Conservation (phyloP, 106 monocot species). For the Dendrobium catenatum region DNA sequence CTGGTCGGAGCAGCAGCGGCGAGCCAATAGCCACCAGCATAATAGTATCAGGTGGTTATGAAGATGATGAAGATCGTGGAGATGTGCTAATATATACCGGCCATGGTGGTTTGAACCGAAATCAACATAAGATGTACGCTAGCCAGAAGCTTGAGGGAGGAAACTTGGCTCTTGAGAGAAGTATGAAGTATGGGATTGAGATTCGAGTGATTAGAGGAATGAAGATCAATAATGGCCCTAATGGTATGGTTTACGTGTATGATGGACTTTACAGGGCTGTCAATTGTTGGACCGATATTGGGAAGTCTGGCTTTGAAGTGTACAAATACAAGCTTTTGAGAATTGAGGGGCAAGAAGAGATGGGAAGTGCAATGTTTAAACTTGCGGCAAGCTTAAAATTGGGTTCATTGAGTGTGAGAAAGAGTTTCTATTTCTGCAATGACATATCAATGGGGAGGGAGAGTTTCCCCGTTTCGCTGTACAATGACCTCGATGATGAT, state of each 20-base stretch:
- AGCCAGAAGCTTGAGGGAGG: slow-evolving; percentile 33
- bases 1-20: slow-evolving; percentile 1
- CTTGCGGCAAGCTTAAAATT: slow-evolving; percentile 36
- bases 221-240: slow-evolving; percentile 17
- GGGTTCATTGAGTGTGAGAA: slow-evolving; percentile 18
- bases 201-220: slow-evolving; percentile 34
- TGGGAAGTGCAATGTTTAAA: slow-evolving; percentile 19
- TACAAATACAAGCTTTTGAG: slow-evolving; percentile 41
- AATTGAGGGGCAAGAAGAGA: slow-evolving; percentile 25
- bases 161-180: slow-evolving; percentile 28
- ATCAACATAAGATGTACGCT: not conserved
- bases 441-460: slow-evolving; percentile 54
- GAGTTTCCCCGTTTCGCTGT: slow-evolving; percentile 35
- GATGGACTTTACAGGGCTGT: slow-evolving; percentile 35
- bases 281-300: slow-evolving; percentile 25
- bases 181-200: slow-evolving; percentile 34
- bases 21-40: slow-evolving; percentile 45
- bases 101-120: slow-evolving; percentile 25
- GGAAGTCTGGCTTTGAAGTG: slow-evolving; percentile 41
- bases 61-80: slow-evolving; percentile 39
- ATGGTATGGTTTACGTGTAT: slow-evolving; percentile 26
- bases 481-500: slow-evolving; percentile 48
- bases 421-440: slow-evolving; percentile 23
- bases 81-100: slow-evolving; percentile 30
- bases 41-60: slow-evolving; percentile 42